A percentile compares a stretch with the other conserved stretches of the same genome.
Conservation (phyloP, 2,329 filamentous ascomycete genomes). For the Aspergillus nomiae region DNA sequence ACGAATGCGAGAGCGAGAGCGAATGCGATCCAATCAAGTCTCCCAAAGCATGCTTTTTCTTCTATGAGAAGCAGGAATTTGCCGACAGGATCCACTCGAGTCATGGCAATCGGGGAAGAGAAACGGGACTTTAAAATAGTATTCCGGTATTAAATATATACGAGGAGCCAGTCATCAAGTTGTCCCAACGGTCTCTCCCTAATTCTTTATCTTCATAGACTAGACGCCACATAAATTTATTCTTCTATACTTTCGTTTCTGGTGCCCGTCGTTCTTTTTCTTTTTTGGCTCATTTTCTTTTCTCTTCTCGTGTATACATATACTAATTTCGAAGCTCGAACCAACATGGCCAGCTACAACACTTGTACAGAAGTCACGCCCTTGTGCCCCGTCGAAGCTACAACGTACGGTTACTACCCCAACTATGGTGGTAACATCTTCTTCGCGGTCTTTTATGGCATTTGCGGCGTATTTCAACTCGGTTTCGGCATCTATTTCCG, state of each 20-base stretch:
- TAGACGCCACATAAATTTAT: neutral
- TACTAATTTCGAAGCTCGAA: neutral
- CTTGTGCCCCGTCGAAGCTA: conserved; percentile 48
- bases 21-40: conserved; percentile 19
- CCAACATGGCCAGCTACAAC: conserved; percentile 22
- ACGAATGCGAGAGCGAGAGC: conserved; percentile 29
- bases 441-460: conserved; percentile 54
- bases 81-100: neutral
- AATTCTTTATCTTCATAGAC: neutral
- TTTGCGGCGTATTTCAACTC: conserved; percentile 52
- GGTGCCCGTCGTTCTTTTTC: neutral
- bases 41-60: neutral
- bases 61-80: neutral
- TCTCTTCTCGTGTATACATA: neutral
- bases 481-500: conserved; percentile 52
- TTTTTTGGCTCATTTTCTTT: neutral
- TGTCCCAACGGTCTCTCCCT: neutral
- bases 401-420: conserved; percentile 58
- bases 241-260: neutral
- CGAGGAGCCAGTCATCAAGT: neutral
- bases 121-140: conserved; percentile 11
- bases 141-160: neutral
- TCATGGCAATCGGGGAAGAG: neutral
- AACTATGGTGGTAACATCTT: conserved; percentile 54
- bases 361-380: conserved; percentile 39